Conservation (phyloP, 2,329 filamentous ascomycete species). For the Ustulina deusta region DNA sequence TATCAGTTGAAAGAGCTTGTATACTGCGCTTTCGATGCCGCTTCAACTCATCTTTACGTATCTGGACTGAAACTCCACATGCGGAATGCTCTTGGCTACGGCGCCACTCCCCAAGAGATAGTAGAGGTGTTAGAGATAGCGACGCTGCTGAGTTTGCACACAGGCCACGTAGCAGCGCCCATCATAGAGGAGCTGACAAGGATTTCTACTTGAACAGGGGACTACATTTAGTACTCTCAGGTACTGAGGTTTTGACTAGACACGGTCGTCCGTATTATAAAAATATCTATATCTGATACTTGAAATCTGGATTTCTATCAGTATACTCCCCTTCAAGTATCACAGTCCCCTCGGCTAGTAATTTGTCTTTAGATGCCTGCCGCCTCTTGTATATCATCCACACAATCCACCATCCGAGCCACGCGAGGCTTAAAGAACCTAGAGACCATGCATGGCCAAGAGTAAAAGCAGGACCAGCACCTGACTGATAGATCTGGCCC, state of each 20-base stretch:
- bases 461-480: constrained; percentile 43
- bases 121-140: constrained; percentile 62
- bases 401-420: constrained; percentile 54
- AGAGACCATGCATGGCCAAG: constrained; percentile 54
- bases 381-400: constrained; percentile 51
- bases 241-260: background rate
- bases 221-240: background rate
- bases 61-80: constrained; percentile 62
- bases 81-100: constrained; percentile 60
- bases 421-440: constrained; percentile 53
- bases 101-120: constrained; percentile 60
- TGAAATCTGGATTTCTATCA: constrained; percentile 63
- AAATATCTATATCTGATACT: constrained; percentile 57
- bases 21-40: constrained; percentile 61
- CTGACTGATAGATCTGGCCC: constrained; percentile 48
- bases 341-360: constrained; percentile 55
- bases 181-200: constrained; percentile 45
- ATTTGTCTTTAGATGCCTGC: constrained; percentile 48
- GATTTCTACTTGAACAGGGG: constrained; percentile 4
- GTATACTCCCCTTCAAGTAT: constrained; percentile 60
- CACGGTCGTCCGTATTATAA: background rate
- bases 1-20: constrained; percentile 58
- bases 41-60: constrained; percentile 61
- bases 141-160: constrained; percentile 48
- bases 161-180: constrained; percentile 48